A percentile compares a stretch with the other conserved stretches of the same genome.
Evolutionary conservation across 306 rosid genomes (phyloP).

Genomic region (Castanea sativa): DNA sequence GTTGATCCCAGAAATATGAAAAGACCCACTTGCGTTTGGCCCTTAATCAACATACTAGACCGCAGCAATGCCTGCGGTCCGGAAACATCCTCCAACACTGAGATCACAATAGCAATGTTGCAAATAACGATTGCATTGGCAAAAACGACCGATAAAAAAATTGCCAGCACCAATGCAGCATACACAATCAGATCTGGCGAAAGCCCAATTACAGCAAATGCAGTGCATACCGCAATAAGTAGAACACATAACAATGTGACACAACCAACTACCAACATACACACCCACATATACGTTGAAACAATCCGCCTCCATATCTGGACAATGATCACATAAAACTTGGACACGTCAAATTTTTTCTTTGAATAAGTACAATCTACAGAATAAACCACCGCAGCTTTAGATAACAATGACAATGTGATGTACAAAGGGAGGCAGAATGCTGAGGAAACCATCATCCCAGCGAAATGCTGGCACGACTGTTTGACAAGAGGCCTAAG

Average conservation of each 20-base stretch:
- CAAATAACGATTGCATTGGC: slow-evolving; percentile 84
- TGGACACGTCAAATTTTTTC: slow-evolving; percentile 53
- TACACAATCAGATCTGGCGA: slow-evolving; percentile 46
- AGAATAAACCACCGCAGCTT: slow-evolving; percentile 75
- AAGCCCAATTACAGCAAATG: slow-evolving; percentile 57
- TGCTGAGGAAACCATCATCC: slow-evolving; percentile 54
- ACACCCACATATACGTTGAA: slow-evolving; percentile 63
- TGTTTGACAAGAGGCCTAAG: slow-evolving; percentile 75
- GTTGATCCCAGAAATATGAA: slow-evolving; percentile 83
- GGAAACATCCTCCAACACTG: slow-evolving; percentile 85
- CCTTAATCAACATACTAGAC: slow-evolving; percentile 67
- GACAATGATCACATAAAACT: slow-evolving; percentile 51
- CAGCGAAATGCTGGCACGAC: slow-evolving; percentile 71
- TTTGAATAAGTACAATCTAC: slow-evolving; percentile 84
- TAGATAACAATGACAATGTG: slow-evolving; percentile 64
- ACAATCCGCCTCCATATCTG: slow-evolving; percentile 79
- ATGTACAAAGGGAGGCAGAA: slow-evolving; percentile 70
- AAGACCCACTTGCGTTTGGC: slow-evolving; percentile 90
- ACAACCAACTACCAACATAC: slow-evolving; percentile 63
- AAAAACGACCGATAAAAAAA: slow-evolving; percentile 68
- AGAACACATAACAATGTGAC: slow-evolving; percentile 64
- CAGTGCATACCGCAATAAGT: slow-evolving; percentile 69
- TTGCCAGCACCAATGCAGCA: slow-evolving; percentile 62
- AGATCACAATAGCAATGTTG: slow-evolving; percentile 72
- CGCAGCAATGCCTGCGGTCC: slow-evolving; percentile 88